A percentile compares a stretch with the other conserved stretches of the same genome.
Evolutionary conservation across 139 green algal genomes (phyloP).

Genomic region (Micromonas commoda): DNA sequence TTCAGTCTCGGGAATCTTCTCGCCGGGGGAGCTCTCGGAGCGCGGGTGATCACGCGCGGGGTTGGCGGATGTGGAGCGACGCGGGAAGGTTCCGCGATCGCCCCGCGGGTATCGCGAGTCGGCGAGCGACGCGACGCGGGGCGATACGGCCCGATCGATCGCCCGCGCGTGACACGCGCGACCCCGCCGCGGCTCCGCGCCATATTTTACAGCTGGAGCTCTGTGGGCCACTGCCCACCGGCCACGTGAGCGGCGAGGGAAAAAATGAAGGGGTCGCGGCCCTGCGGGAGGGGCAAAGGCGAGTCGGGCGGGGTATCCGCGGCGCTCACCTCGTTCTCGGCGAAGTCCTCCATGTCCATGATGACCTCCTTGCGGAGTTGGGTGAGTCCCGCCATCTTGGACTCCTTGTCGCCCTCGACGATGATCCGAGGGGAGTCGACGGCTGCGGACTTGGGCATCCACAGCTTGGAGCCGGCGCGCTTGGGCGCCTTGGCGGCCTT

Average conservation of each 20-base stretch:
- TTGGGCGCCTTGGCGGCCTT: neutral
- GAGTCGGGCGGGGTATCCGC: neutral
- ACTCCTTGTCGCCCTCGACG: slow-evolving; percentile 2
- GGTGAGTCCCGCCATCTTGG: neutral
- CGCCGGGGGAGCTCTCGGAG: too few species aligned
- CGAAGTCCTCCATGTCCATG: slow-evolving; percentile 7
- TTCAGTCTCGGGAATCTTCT: too few species aligned
- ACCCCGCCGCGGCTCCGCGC: too few species aligned
- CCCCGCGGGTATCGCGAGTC: too few species aligned
- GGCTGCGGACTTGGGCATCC: neutral
- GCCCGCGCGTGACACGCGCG: too few species aligned
- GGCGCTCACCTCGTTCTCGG: neutral
- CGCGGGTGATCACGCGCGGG: too few species aligned
- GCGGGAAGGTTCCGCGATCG: too few species aligned
- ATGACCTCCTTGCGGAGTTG: neutral
- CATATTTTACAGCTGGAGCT: too few species aligned
- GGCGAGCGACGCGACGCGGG: too few species aligned
- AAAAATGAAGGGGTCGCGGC: neutral
- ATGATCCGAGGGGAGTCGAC: neutral
- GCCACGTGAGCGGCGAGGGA: neutral
- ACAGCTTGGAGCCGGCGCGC: neutral
- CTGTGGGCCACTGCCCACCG: too few species aligned
- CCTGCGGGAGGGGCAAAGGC: neutral
- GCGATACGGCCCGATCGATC: too few species aligned
- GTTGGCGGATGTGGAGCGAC: too few species aligned